Evolutionary conservation across 306 rosid genomes (phyloP), one percentile per base, ranked within the genome.

Genomic region (Morella rubra): DNA sequence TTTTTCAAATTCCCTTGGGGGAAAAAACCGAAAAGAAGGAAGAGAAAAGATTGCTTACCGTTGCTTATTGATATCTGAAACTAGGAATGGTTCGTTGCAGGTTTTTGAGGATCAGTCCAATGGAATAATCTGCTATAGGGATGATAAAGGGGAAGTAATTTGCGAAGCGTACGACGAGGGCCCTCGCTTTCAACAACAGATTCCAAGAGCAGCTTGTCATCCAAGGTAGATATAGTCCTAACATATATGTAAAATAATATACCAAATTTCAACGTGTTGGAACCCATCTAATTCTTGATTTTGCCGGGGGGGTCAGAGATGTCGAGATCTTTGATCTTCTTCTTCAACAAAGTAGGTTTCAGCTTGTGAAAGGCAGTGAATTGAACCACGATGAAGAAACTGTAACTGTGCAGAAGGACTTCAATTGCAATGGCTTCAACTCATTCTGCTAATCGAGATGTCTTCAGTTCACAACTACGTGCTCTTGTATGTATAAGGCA

Each of bases 111-210:
- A 95, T 84, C 73, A 40, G 73, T 83, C 88, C 27, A 79, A 90
- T 55, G 99, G 99, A 59, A 84, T 95, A 80, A 71, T 95, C 53
- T 95, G 99, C 82, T 95, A 90, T 61, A 81, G 79, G 73, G 97
- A 92, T 81, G 97, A 89, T 15, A 85, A 80, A 79, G 97, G 99
- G 44, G 97, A 92, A 74, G 83, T 90, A 59, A 79, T 92, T 49
- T 95, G 99, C 66, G 97, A 95, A 89, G 99, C 93, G n/a, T 89
- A 76, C 42, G 97, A 92, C 77, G 99, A 95, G 78, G 96, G 95
- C 37, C 97, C 97, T 83, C 85, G 90, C 47, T 85, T 85, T 80
- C 88, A 87, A 73, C 89, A 61, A 54, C 84, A 83, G 74, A 70
- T 81, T 73, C 84, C 91, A 37, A 85, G 73, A 60, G 79, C 86